A percentile compares a stretch with the other conserved stretches of the same genome.
Conservation (phyloP, 768 basidiomycete species). For the Leccinum boreale region DNA sequence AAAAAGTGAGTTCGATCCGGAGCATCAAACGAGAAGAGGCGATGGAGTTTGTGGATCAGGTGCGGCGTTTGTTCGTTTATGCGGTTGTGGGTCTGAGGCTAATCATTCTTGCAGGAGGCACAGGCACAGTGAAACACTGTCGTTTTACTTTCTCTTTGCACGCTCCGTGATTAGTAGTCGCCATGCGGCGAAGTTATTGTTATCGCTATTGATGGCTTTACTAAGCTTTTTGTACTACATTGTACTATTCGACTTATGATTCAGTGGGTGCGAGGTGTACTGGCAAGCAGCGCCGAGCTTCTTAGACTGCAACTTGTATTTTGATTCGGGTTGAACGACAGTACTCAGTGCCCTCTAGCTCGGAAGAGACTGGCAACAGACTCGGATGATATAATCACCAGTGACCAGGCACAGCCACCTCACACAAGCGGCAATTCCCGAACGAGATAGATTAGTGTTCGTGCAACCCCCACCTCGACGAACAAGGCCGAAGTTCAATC, state of each 20-base stretch:
- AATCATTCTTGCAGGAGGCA: constrained; percentile 37
- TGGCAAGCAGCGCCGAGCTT: neutral
- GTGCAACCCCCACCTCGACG: constrained; percentile 13
- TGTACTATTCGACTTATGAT: neutral
- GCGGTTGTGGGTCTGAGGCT: neutral
- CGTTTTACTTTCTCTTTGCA: neutral
- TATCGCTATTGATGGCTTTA: constrained; percentile 16
- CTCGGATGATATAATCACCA: too few relatives aligned
- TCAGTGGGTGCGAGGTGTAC: neutral
- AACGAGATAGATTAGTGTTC: neutral
- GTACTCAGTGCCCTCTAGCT: too few relatives aligned
- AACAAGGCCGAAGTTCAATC: constrained; percentile 22
- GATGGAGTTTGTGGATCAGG: constrained; percentile 92
- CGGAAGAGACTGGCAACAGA: too few relatives aligned
- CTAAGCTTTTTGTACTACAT: constrained; percentile 2
- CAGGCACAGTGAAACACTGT: constrained; percentile 38
- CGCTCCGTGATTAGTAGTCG: neutral
- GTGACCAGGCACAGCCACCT: constrained; percentile 21
- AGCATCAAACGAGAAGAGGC: constrained; percentile 88
- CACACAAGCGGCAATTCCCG: constrained; percentile 24
- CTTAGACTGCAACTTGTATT: neutral
- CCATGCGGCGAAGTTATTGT: neutral
- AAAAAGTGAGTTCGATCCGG: constrained; percentile 89
- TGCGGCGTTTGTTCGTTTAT: constrained; percentile 25
- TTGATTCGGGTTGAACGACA: neutral